These are phyloP conservation scores for Vaccinium myrtillus DNA, from an alignment of 148 eudicot species.

Conservation along the genomic window DNA sequence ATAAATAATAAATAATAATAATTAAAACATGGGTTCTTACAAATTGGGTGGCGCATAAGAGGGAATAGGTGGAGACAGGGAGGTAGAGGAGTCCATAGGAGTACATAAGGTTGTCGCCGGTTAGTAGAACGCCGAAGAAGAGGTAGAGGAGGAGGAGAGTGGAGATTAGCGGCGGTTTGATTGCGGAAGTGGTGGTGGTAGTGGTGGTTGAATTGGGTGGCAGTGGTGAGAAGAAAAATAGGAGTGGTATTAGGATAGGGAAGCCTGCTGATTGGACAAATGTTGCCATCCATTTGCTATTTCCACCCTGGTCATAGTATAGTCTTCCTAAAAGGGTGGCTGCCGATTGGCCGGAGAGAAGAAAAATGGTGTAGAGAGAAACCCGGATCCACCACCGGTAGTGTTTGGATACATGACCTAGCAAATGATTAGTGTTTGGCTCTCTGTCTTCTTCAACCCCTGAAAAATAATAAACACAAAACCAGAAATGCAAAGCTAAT, in stretches of 20 bases:
- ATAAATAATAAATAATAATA: too few relatives aligned
- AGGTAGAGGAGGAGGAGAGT: conserved; percentile 30
- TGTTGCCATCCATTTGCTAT: conserved; percentile 59
- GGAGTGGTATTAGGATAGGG: conserved; percentile 31
- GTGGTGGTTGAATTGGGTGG: not conserved
- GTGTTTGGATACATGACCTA: conserved; percentile 5
- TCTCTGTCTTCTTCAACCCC: not conserved
- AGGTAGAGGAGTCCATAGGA: conserved; percentile 44
- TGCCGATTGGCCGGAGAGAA: conserved; percentile 32
- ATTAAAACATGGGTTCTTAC: too few relatives aligned
- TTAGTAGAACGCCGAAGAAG: conserved; percentile 28
- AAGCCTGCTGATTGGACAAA: conserved; percentile 51
- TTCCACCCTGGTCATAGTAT: conserved; percentile 47
- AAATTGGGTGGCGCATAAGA: conserved; percentile 49
- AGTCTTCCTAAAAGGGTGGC: conserved; percentile 44
- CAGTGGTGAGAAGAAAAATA: conserved; percentile 14
- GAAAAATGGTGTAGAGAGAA: conserved; percentile 25
- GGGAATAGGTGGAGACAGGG: conserved; percentile 55
- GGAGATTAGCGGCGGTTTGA: not conserved
- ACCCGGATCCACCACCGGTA: conserved; percentile 39
- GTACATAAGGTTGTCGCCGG: conserved; percentile 42
- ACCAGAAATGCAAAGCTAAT: not conserved
- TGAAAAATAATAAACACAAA: not conserved
- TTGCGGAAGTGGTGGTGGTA: not conserved
- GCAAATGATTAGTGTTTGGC: not conserved